These are phyloP conservation scores for Schizophyllum commune DNA, from an alignment of 1,284 basidiomycete species.

Conservation along the genomic window DNA sequence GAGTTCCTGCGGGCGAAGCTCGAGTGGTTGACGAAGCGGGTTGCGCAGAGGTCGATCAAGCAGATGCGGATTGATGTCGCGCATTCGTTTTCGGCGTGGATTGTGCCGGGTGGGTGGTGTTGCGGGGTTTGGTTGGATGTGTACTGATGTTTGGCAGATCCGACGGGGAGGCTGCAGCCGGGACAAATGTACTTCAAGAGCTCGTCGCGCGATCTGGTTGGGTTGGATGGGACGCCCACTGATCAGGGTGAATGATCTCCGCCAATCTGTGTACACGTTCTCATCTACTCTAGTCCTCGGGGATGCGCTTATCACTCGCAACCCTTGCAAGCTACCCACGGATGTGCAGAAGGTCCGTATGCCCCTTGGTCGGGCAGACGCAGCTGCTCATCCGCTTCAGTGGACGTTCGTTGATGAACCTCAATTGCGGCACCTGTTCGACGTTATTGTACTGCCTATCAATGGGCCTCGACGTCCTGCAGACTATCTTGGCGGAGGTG, in stretches of 20 bases:
- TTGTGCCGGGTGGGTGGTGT: slow-evolving; percentile 23
- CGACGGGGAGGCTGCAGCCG: slow-evolving; percentile 21
- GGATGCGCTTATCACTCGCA: slow-evolving; percentile 37
- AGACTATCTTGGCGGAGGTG: slow-evolving; percentile 41
- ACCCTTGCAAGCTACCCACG: slow-evolving; percentile 49
- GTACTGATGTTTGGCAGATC: neutral
- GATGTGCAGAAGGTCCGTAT: slow-evolving; percentile 42
- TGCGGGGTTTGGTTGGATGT: slow-evolving; percentile 37
- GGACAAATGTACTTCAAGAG: slow-evolving; percentile 41
- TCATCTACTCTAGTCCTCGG: slow-evolving; percentile 26
- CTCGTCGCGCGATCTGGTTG: slow-evolving; percentile 27
- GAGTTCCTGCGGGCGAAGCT: slow-evolving; percentile 38
- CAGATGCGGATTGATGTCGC: slow-evolving; percentile 36
- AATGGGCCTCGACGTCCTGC: slow-evolving; percentile 38
- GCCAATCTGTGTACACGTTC: neutral
- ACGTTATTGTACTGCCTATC: slow-evolving; percentile 42
- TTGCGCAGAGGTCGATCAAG: slow-evolving; percentile 26
- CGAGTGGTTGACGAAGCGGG: slow-evolving; percentile 27
- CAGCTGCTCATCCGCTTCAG: slow-evolving; percentile 18
- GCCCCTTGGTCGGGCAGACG: too few species aligned
- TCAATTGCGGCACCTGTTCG: slow-evolving; percentile 31
- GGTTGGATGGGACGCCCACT: slow-evolving; percentile 29
- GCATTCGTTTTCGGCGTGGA: slow-evolving; percentile 26
- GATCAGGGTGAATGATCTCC: slow-evolving; percentile 15
- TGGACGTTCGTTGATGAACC: slow-evolving; percentile 38